These are phyloP conservation scores for Phellinidium pouzarii DNA, from an alignment of 1,284 basidiomycete genomes.

Conservation along the genomic window DNA sequence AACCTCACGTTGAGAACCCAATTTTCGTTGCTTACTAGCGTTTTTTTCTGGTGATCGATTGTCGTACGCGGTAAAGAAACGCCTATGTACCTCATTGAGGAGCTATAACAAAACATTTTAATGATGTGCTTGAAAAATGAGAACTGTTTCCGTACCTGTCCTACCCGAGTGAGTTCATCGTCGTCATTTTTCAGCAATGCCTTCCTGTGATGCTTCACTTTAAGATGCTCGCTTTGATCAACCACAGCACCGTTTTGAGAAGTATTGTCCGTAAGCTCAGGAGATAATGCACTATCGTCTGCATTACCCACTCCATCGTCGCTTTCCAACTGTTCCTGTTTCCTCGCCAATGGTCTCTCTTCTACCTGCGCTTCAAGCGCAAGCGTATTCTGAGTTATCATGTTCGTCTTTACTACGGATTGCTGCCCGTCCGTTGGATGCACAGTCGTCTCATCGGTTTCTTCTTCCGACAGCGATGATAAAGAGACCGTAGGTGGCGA, in stretches of 20 bases:
- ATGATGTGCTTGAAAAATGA: conserved; percentile 3
- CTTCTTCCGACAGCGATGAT: not conserved
- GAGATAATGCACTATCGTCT: conserved; percentile 14
- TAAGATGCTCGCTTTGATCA: conserved; percentile 7
- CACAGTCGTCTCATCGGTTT: conserved; percentile 13
- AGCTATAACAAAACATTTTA: conserved; percentile 42
- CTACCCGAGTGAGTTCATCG: conserved; percentile 73
- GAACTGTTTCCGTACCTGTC: conserved; percentile 43
- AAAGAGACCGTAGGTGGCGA: conserved; percentile 20
- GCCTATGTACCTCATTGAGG: conserved; percentile 67
- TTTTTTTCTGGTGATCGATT: conserved; percentile 33
- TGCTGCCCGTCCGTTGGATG: conserved; percentile 28
- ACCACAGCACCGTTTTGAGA: conserved; percentile 4
- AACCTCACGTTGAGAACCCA: conserved; percentile 27
- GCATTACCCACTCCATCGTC: conserved; percentile 18
- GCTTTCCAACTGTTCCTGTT: conserved; percentile 63
- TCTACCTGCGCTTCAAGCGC: conserved; percentile 81
- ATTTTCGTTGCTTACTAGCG: conserved; percentile 26
- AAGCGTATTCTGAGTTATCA: conserved; percentile 58
- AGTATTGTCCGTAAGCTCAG: conserved; percentile 14
- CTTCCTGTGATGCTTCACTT: conserved; percentile 35
- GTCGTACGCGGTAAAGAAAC: conserved; percentile 69
- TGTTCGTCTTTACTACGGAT: conserved; percentile 44
- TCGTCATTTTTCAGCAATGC: conserved; percentile 87
- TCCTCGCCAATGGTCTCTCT: conserved; percentile 81